phyloP scores from a whole-genome alignment of 352 stramenopile genomes.

The Globisporangium parvum region DNA sequence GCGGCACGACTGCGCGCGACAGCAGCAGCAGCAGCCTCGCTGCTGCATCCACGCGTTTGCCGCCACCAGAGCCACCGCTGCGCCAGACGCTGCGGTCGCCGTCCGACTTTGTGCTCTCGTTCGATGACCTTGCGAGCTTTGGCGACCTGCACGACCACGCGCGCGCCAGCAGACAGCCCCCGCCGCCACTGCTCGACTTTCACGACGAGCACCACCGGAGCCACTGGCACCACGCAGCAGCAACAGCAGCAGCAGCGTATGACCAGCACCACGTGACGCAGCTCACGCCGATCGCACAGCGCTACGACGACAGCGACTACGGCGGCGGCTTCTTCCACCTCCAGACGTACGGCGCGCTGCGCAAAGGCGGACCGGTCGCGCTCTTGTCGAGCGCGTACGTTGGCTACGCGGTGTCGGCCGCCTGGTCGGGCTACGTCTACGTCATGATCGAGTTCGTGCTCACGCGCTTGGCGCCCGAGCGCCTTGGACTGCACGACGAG shows the following conservation, averaged over 20 bases:
- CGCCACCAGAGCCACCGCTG: too few relatives aligned
- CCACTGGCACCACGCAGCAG: too few relatives aligned
- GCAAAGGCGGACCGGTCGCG: conserved; percentile 8
- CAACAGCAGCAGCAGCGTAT: neutral
- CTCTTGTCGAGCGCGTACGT: conserved; percentile 10
- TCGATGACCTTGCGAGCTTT: conserved; percentile 1
- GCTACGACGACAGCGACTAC: conserved; percentile 26
- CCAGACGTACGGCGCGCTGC: conserved; percentile 61
- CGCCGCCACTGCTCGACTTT: conserved; percentile 5
- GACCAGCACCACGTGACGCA: neutral
- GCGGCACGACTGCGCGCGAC: too few relatives aligned
- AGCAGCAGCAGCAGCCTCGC: too few relatives aligned
- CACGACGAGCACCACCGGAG: too few relatives aligned
- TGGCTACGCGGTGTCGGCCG: conserved; percentile 12
- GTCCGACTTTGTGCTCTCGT: conserved; percentile 9
- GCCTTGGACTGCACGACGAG: conserved; percentile 8
- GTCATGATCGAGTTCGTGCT: conserved; percentile 10
- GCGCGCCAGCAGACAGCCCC: neutral
- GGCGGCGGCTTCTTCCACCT: conserved; percentile 51
- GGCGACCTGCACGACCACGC: neutral
- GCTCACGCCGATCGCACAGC: conserved; percentile 3
- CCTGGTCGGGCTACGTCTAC: conserved; percentile 11
- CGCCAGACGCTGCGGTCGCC: neutral
- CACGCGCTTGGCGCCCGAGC: conserved; percentile 6
- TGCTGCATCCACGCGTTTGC: too few relatives aligned